Evolutionary conservation across 495 filamentous ascomycete species (phyloP).

Genomic region (Cercophora newfieldiana): DNA sequence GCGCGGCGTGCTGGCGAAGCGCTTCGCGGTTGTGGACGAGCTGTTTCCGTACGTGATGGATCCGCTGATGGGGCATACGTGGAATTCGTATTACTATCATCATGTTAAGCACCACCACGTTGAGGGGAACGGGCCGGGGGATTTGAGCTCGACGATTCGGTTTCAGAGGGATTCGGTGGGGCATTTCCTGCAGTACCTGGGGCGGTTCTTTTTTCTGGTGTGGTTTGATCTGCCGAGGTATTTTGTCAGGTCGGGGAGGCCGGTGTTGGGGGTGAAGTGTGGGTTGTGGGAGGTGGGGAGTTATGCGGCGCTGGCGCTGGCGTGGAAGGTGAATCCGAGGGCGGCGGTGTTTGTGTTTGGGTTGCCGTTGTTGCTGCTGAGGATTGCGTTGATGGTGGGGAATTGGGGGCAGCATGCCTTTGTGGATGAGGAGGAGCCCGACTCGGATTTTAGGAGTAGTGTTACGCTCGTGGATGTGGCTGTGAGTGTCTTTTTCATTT

Average conservation of each 20-base stretch:
- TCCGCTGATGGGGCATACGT: constrained; percentile 78
- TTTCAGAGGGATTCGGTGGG: constrained; percentile 69
- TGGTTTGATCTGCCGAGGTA: constrained; percentile 77
- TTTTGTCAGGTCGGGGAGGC: constrained; percentile 60
- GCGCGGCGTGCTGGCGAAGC: constrained; percentile 61
- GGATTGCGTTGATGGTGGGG: constrained; percentile 72
- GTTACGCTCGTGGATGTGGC: constrained; percentile 72
- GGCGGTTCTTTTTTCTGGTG: constrained; percentile 67
- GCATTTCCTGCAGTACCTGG: constrained; percentile 67
- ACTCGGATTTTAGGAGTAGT: constrained; percentile 69
- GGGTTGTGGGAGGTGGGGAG: constrained; percentile 58
- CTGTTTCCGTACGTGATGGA: constrained; percentile 72
- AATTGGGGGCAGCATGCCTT: constrained; percentile 80
- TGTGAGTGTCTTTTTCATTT: constrained; percentile 44
- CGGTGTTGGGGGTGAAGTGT: constrained; percentile 49
- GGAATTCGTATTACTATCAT: constrained; percentile 82
- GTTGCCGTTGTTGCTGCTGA: constrained; percentile 59
- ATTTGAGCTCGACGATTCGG: constrained; percentile 71
- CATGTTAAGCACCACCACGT: constrained; percentile 85
- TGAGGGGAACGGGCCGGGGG: constrained; percentile 75
- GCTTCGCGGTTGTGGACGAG: constrained; percentile 54
- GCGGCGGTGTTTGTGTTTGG: constrained; percentile 60
- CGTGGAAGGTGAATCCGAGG: constrained; percentile 46
- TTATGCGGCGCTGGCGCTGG: constrained; percentile 47
- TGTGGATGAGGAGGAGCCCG: constrained; percentile 66